Evolutionary conservation across 1,284 basidiomycete genomes (phyloP).

Genomic region (Cerrena zonata): DNA sequence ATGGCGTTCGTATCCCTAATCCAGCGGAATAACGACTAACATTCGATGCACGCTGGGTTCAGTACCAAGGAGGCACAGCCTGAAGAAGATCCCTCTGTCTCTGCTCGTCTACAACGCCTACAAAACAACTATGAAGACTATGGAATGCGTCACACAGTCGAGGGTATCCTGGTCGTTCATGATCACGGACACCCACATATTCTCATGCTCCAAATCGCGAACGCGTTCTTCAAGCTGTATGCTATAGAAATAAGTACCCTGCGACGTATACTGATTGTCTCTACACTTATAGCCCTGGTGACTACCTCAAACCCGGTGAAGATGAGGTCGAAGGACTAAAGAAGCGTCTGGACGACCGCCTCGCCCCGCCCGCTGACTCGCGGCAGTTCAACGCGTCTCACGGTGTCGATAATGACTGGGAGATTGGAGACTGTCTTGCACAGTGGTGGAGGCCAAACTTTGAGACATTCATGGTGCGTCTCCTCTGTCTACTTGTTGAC

Average conservation of each 20-base stretch:
- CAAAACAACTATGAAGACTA: constrained; percentile 97
- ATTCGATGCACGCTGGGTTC: background rate
- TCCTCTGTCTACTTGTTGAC: constrained; percentile 1
- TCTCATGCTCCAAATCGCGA: constrained; percentile 95
- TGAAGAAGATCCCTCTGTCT: constrained; percentile 93
- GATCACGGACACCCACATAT: constrained; percentile 93
- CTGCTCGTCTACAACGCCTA: constrained; percentile 79
- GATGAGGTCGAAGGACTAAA: constrained; percentile 88
- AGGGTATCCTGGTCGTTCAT: constrained; percentile 94
- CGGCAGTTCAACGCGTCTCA: constrained; percentile 67
- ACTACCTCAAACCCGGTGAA: constrained; percentile 94
- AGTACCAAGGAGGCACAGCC: constrained; percentile 92
- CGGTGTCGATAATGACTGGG: constrained; percentile 84
- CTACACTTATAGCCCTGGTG: constrained; percentile 70
- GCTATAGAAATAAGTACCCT: too few species aligned
- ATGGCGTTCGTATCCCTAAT: constrained; percentile 7
- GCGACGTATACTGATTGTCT: too few species aligned
- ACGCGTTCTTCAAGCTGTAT: constrained; percentile 97
- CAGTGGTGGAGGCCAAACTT: constrained; percentile 98
- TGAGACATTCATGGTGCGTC: constrained; percentile 91
- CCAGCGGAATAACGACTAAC: constrained; percentile 2
- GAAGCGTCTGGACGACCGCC: constrained; percentile 79
- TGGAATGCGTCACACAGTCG: constrained; percentile 89
- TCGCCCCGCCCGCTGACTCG: constrained; percentile 67
- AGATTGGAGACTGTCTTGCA: constrained; percentile 88